phyloP scores from a whole-genome alignment of 2,329 filamentous ascomycete species.

The Fusarium pilosicola region DNA sequence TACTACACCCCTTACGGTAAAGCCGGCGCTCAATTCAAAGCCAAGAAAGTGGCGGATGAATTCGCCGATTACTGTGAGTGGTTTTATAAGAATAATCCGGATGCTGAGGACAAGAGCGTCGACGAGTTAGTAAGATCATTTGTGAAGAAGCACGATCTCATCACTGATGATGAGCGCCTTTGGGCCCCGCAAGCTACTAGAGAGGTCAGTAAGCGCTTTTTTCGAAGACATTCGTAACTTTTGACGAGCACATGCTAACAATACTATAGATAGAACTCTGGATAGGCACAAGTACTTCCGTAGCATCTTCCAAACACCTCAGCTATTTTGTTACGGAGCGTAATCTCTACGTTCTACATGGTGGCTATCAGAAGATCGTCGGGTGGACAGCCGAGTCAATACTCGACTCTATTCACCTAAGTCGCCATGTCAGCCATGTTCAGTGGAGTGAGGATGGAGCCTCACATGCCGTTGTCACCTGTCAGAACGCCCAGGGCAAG shows the following conservation, averaged over 20 bases:
- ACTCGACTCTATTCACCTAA: neutral
- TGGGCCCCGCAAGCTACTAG: neutral
- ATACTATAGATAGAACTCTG: neutral
- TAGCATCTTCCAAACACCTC: neutral
- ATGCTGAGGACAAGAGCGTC: neutral
- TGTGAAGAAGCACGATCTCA: neutral
- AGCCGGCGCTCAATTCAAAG: neutral
- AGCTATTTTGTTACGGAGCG: neutral
- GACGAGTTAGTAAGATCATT: neutral
- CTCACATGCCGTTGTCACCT: neutral
- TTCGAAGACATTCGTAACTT: fast-evolving
- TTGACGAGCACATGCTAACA: neutral
- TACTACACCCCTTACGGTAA: neutral
- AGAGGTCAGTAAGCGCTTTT: neutral
- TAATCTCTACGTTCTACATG: neutral
- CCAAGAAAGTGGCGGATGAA: neutral
- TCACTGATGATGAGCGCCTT: neutral
- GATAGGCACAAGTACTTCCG: neutral
- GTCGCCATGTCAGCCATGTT: neutral
- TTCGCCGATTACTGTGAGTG: neutral
- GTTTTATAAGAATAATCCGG: neutral
- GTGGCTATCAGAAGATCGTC: neutral
- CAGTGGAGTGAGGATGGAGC: neutral
- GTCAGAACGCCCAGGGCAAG: neutral
- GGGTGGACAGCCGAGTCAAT: neutral